Conservation (phyloP, 148 eudicot genomes). For the Fagopyrum homotropicum region DNA sequence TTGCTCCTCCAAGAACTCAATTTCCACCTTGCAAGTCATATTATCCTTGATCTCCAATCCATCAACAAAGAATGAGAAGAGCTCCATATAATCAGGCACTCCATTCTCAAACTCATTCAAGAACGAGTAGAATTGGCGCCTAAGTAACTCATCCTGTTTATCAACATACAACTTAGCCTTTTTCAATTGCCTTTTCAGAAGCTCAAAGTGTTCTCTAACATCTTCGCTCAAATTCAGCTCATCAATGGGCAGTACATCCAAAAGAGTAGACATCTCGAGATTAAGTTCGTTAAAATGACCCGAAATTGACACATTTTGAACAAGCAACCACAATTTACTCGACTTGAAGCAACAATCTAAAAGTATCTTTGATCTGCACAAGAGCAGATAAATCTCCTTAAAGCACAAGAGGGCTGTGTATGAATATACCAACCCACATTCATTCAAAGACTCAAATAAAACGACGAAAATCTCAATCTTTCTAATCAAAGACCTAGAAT, state of each 20-base stretch:
- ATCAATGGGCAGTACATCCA: slow-evolving; percentile 67
- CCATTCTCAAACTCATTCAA: slow-evolving; percentile 53
- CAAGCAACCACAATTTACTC: slow-evolving; percentile 69
- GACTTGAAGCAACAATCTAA: slow-evolving; percentile 59
- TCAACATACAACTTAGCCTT: slow-evolving; percentile 44
- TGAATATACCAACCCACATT: slow-evolving; percentile 20
- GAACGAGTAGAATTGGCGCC: slow-evolving; percentile 42
- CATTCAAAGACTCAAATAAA: slow-evolving; percentile 47
- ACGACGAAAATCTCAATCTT: slow-evolving; percentile 50
- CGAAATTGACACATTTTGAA: slow-evolving; percentile 65
- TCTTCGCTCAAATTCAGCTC: slow-evolving; percentile 50
- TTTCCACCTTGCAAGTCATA: slow-evolving; percentile 44
- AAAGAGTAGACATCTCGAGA: slow-evolving; percentile 61
- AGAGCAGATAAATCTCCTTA: slow-evolving; percentile 66
- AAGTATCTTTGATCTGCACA: slow-evolving; percentile 65
- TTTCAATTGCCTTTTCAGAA: slow-evolving; percentile 53
- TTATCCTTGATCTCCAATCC: slow-evolving; percentile 43
- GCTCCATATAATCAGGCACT: slow-evolving; percentile 30
- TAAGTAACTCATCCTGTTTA: slow-evolving; percentile 44
- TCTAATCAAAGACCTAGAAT: slow-evolving; percentile 47
- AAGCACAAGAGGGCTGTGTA: slow-evolving; percentile 55
- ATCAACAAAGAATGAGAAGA: slow-evolving; percentile 46
- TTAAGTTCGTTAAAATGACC: slow-evolving; percentile 84
- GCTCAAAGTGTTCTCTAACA: slow-evolving; percentile 58
- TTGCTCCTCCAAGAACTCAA: slow-evolving; percentile 85